Base-by-base conservation (phyloP, 257 asterid genomes). In the Jacaranda mimosifolia region DNA sequence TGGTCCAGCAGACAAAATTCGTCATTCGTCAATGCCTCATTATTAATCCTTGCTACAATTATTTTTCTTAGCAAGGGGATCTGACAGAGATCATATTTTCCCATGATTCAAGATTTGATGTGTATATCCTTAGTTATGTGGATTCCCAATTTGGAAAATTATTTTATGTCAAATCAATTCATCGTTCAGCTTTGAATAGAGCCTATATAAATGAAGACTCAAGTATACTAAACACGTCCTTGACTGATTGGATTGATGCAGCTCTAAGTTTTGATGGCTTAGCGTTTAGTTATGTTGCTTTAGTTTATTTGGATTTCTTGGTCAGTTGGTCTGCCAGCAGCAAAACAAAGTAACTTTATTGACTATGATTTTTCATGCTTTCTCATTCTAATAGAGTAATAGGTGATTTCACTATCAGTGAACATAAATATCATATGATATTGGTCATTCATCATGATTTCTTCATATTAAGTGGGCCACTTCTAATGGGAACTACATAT, bases 321-420 rank as follows among this genome's bases (percentile, higher is more conserved):
- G 72, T 66, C 38, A 13, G 39, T 19, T 17, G 55, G 72, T 66
- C 38, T 26, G 39, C 40, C 19, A 4, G 7, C 43, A 39, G 15
- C 35, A n/a, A 64, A 64, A 64, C 36, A 7, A 17, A n/a, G 15
- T 39, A 7, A 15, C 2, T 64, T 12, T 17, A 38, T 15, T 64
- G 68, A 11, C 4, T 63, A 5, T 35, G 9, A 13, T 63, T 63
- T 63, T 35, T 13, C 42, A 11, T 63, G 68, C 48, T 35, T 63
- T 12, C 67, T 65, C 15, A 65, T 66, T 45, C 55, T 39, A 66
- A 35, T n/a, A n/a, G n/a, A n/a, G n/a, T n/a, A n/a, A n/a, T 40
- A 42, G 70, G 70, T 40, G 32, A 38, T 12, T 14, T 53, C 51
- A 40, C 18, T n/a, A 64, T 64, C 52, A 64, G 8, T n/a, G 32